Conservation (phyloP, 495 filamentous ascomycete species). For the Xylaria acuta region DNA sequence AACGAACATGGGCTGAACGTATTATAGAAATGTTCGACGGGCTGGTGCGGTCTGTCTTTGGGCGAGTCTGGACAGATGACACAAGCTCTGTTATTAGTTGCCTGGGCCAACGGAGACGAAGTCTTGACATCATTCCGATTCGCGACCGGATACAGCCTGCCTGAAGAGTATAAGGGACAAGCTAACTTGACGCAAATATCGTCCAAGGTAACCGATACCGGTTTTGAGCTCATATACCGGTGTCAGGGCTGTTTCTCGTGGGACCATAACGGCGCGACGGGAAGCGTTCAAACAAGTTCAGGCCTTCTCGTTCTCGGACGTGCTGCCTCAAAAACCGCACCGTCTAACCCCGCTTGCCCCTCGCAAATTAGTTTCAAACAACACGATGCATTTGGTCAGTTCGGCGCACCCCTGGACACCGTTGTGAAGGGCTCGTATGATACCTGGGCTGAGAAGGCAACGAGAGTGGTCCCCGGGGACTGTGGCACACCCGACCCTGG, state of each 20-base stretch:
- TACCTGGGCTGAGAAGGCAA: conserved; percentile 55
- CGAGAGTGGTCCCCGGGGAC: conserved; percentile 42
- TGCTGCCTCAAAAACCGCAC: conserved; percentile 44
- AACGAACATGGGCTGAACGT: conserved; percentile 12
- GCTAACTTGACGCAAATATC: conserved; percentile 65
- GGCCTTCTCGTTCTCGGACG: conserved; percentile 54
- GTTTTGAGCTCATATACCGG: conserved; percentile 66
- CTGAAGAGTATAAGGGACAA: conserved; percentile 64
- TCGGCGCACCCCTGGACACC: conserved; percentile 48
- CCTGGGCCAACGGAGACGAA: conserved; percentile 58
- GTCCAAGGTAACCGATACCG: conserved; percentile 54
- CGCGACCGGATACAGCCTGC: conserved; percentile 63
- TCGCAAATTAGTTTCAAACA: conserved; percentile 44
- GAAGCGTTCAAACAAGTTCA: conserved; percentile 43
- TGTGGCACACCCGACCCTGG: conserved; percentile 42
- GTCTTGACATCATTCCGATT: conserved; percentile 65
- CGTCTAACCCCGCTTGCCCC: conserved; percentile 44
- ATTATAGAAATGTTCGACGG: conserved; percentile 43
- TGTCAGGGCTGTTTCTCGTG: conserved; percentile 70
- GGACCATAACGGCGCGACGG: conserved; percentile 56
- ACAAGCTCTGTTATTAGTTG: conserved; percentile 62
- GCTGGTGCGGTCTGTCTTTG: conserved; percentile 66
- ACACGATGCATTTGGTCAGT: conserved; percentile 53
- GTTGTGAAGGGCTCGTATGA: conserved; percentile 55
- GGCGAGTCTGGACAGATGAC: conserved; percentile 63